A percentile compares a stretch with the other conserved stretches of the same genome.
phyloP scores from a whole-genome alignment of 2,329 filamentous ascomycete species.

The Ceratocystis destructans region DNA sequence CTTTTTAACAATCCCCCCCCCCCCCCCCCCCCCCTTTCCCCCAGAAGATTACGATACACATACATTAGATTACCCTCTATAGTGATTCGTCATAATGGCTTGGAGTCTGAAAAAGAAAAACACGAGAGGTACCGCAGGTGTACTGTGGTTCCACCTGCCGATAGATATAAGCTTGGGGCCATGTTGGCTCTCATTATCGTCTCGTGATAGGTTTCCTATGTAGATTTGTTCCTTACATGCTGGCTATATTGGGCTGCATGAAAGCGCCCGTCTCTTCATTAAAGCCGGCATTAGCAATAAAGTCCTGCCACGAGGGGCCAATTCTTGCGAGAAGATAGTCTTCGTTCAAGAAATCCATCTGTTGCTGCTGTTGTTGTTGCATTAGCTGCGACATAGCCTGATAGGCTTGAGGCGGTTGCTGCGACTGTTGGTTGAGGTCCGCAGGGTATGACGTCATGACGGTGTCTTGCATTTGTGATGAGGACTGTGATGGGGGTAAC shows the following conservation, averaged over 20 bases:
- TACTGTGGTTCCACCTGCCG: constrained; percentile 2
- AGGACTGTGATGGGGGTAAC: neutral
- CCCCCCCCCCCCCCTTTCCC: too few relatives aligned
- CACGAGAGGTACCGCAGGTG: neutral
- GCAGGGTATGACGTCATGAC: neutral
- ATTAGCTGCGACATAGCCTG: too few relatives aligned
- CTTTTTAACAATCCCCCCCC: too few relatives aligned
- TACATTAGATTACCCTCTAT: neutral
- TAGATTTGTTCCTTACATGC: neutral
- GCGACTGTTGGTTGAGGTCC: constrained; percentile 7
- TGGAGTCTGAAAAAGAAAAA: neutral
- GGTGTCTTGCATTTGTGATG: neutral
- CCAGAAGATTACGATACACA: too few relatives aligned
- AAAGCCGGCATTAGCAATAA: constrained; percentile 25
- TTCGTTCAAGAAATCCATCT: constrained; percentile 11
- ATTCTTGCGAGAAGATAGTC: constrained; percentile 21
- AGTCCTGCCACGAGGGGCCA: constrained; percentile 22
- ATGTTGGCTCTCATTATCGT: neutral
- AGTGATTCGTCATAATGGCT: neutral
- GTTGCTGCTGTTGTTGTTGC: constrained; percentile 9
- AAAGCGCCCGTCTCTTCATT: constrained; percentile 19
- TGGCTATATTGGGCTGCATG: constrained; percentile 8
- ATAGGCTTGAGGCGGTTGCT: constrained; percentile 16
- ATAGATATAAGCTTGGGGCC: neutral
- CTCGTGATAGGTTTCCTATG: neutral